These are phyloP conservation scores for Boletus calvinii DNA, from an alignment of 1,284 basidiomycete species.

Conservation along the genomic window DNA sequence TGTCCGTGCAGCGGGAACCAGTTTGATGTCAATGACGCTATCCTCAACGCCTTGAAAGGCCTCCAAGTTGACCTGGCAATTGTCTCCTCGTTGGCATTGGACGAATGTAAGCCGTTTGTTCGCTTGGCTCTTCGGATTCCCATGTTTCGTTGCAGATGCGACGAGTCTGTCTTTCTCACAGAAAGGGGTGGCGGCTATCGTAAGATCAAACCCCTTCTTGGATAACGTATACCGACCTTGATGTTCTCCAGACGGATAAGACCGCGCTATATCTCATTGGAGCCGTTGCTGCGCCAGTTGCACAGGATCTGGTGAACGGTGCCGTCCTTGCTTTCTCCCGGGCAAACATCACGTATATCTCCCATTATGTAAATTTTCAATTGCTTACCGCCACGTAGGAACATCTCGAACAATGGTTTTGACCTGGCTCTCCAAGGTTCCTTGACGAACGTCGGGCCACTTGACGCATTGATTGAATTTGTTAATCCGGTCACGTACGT, in stretches of 20 bases:
- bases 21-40: slow-evolving; percentile 59
- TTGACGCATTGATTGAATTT: slow-evolving; percentile 65
- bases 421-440: slow-evolving; percentile 58
- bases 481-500: slow-evolving; percentile 51
- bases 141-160: slow-evolving; percentile 38
- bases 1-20: slow-evolving; percentile 52
- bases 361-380: slow-evolving; percentile 44
- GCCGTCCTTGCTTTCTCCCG: slow-evolving; percentile 55
- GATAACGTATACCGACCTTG: not conserved
- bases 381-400: slow-evolving; percentile 40
- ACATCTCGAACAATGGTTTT: slow-evolving; percentile 64
- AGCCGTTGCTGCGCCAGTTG: slow-evolving; percentile 63
- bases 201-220: slow-evolving; percentile 30
- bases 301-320: slow-evolving; percentile 65
- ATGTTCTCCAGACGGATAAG: slow-evolving; percentile 50
- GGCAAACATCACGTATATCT: slow-evolving; percentile 59
- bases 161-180: slow-evolving; percentile 68
- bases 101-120: slow-evolving; percentile 49
- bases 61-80: slow-evolving; percentile 57
- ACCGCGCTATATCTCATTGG: slow-evolving; percentile 70
- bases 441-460: slow-evolving; percentile 59
- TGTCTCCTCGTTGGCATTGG: slow-evolving; percentile 50
- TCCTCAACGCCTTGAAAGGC: slow-evolving; percentile 61
- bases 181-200: slow-evolving; percentile 56
- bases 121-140: not conserved